Evolutionary conservation across 345 rosid species (phyloP).

Genomic region (Euphorbia pulcherrima): DNA sequence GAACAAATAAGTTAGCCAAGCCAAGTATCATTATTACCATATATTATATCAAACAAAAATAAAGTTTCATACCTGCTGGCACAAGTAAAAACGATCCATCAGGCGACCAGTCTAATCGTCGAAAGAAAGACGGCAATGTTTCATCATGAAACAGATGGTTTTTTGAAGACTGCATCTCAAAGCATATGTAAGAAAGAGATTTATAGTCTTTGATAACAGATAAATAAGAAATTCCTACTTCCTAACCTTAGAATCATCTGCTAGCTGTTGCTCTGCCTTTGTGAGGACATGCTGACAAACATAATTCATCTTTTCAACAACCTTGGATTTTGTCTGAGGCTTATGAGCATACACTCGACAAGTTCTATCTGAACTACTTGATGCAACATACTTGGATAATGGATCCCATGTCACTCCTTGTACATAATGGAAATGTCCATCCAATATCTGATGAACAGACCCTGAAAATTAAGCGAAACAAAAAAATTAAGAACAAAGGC

Average conservation of each 20-base stretch:
- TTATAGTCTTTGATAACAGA: conserved; percentile 13
- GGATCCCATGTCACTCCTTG: conserved; percentile 99
- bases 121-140: conserved; percentile 87
- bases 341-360: conserved; percentile 77
- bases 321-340: conserved; percentile 63
- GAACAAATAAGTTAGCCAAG: not conserved
- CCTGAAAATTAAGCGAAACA: conserved; percentile 46
- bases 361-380: conserved; percentile 93
- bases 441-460: conserved; percentile 81
- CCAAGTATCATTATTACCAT: not conserved
- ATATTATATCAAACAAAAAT: not conserved
- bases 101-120: conserved; percentile 98
- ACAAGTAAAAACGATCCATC: conserved; percentile 92
- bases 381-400: conserved; percentile 67
- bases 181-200: conserved; percentile 13
- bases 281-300: conserved; percentile 74
- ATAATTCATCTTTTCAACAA: conserved; percentile 56
- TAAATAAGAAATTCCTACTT: conserved; percentile 10
- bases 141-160: conserved; percentile 89
- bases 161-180: conserved; percentile 48
- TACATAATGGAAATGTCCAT: conserved; percentile 89
- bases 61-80: conserved; percentile 64
- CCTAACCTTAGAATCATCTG: conserved; percentile 66
- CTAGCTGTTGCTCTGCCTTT: conserved; percentile 63
- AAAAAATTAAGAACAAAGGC: conserved; percentile 9